phyloP scores from a whole-genome alignment of 2,329 filamentous ascomycete species.

The Fusarium gaditjirri region DNA sequence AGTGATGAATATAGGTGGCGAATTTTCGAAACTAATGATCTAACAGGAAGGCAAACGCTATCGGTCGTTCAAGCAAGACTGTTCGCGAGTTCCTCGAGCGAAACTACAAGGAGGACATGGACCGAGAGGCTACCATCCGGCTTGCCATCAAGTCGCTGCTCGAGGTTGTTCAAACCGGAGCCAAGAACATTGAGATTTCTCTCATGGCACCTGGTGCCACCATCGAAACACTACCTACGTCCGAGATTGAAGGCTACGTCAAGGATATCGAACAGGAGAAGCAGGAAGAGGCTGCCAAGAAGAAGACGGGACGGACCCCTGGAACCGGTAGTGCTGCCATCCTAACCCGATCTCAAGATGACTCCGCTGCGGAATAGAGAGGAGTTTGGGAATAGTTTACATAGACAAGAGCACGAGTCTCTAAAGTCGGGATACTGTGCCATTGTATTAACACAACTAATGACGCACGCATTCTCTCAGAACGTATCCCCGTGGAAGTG shows the following conservation, averaged over 20 bases:
- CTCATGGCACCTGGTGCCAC: conserved; percentile 94
- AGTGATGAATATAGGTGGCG: not conserved
- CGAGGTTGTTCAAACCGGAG: conserved; percentile 97
- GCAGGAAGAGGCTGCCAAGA: conserved; percentile 97
- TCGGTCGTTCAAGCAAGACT: conserved; percentile 98
- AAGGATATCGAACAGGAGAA: conserved; percentile 99
- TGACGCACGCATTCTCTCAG: conserved; percentile 42
- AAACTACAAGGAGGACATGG: conserved; percentile 99
- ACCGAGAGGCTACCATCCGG: conserved; percentile 94
- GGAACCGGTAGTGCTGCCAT: conserved; percentile 78
- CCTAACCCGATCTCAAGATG: conserved; percentile 69
- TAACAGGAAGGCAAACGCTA: conserved; percentile 96
- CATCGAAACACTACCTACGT: conserved; percentile 92
- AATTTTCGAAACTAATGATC: conserved; percentile 17
- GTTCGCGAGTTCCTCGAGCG: conserved; percentile 98
- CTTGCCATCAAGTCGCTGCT: conserved; percentile 97
- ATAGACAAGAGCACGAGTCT: conserved; percentile 44
- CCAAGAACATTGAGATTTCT: conserved; percentile 99
- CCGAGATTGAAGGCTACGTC: conserved; percentile 96
- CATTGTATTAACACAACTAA: conserved; percentile 54
- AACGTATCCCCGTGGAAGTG: conserved; percentile 29
- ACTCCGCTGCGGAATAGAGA: conserved; percentile 52
- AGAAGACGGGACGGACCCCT: conserved; percentile 85
- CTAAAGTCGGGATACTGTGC: conserved; percentile 44
- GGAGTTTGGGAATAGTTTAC: conserved; percentile 25